Evolutionary conservation across 139 green algal genomes (phyloP), one percentile per base, ranked within the genome.

Genomic region (Closterium sp.): DNA sequence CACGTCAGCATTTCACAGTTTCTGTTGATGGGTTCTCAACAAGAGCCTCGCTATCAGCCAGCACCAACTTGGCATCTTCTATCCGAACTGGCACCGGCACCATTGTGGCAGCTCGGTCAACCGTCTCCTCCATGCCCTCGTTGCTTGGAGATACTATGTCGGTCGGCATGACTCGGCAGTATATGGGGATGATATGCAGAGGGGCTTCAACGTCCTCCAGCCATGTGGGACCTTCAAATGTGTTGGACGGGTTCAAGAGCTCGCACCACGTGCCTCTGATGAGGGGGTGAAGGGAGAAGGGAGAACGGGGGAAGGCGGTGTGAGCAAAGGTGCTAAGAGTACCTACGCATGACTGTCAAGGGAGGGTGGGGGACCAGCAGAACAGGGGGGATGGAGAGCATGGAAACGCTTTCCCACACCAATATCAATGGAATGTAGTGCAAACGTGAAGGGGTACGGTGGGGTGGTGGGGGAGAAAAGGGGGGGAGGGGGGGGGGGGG

Each of bases 121-220:
- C 55, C 55, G 16, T 19, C 55, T 76, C 16, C 55, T 76, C 16
- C 55, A 16, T 19, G 0, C 0, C 55, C 55, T 76, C 55, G 16
- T 28, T 2, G 12, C 4, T 76, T 76, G 55, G 55, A 28, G 55
- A 76, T 19, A 7, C 83, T 31, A 32, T 86, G 83, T 86, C 30
- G 83, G 83, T 86, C 30, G 83, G 83, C 83, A 76, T 84, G 35
- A 94, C 64, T 83, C 91, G 88, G 35, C 84, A 31, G 92, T 96
- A 97, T 23, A 91, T 84, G 16, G 95, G 95, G 34, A 97, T 93
- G 84, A 95, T 93, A 83, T 89, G n/a, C n/a, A 97, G 91, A 3
- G 95, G 95, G 16, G 95, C 93, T 3, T 92, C 43, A 7, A 96
- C 83, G 16, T 95, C 88, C 12, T 84, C n/a, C 64, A 96, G 86